Base-by-base conservation (phyloP, 352 stramenopile genomes). In the Phytopythium vexans region DNA sequence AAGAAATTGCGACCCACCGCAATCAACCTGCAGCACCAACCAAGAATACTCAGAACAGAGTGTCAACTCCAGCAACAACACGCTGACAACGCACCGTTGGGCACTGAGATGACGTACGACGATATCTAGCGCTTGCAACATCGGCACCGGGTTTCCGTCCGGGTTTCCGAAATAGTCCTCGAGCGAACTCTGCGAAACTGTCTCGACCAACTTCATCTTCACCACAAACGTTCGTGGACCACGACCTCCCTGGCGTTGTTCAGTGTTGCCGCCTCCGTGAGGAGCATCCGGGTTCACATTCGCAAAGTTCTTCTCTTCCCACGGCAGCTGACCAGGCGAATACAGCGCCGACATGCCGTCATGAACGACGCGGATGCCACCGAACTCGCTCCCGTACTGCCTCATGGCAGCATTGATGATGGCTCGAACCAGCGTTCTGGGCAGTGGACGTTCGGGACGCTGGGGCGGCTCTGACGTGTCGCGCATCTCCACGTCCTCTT, bases 111-210 rank as follows among this genome's bases (percentile, higher is more conserved):
- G 77, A 11, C 82, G 79, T 32, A 72, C 68, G 2, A 74, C 82
- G n/a, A 92, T 71, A 48, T 92, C 82, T 21, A 92, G 58, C 3
- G 82, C 82, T 56, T 92, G 82, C 8, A 90, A 56, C 3, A 82
- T 64, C 14, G 72, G 73, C 68, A 82, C 72, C 15, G 77, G 69
- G 56, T 87, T 88, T 11, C 72, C 70, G 12, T 84, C 70, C 5
- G 77, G 73, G 21, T 87, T 75, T 1, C 61, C 46, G 43, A 77
- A 84, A 41, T 89, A 86, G 27, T 76, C 62, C 1, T 56, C 62
- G 6, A 88, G 34, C 0, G 72, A 66, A 11, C 48, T 68, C 45
- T 84, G 71, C 4, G 59, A 66, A 44, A 89, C 85, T 6, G 70
- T 70, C 55, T 89, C 76, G 2, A 78, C 77, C 3, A 79, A 58